Evolutionary conservation across 768 basidiomycete genomes (phyloP).

Genomic region (Hypholoma fasciculare): DNA sequence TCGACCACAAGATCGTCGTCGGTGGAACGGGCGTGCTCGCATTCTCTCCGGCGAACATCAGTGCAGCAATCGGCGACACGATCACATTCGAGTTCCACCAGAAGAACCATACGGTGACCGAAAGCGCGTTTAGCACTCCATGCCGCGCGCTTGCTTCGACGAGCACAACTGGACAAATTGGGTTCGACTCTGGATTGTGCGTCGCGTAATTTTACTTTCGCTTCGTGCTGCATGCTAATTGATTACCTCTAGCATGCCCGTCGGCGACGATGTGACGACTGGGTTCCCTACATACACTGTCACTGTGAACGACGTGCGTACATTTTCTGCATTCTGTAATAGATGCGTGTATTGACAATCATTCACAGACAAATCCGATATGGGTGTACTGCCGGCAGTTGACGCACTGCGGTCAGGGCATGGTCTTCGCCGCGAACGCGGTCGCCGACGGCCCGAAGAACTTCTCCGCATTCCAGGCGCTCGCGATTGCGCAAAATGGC

Average conservation of each 20-base stretch:
- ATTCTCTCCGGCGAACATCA: constrained; percentile 46
- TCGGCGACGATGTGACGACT: constrained; percentile 35
- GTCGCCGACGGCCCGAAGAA: constrained; percentile 48
- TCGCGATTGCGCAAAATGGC: constrained; percentile 45
- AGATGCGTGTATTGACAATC: too few species aligned
- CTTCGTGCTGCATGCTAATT: neutral
- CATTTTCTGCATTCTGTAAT: too few species aligned
- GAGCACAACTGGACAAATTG: constrained; percentile 40
- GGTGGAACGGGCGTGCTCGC: constrained; percentile 37
- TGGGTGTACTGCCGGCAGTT: constrained; percentile 56
- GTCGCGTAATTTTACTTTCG: constrained; percentile 7
- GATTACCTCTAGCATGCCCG: constrained; percentile 41
- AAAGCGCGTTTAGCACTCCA: constrained; percentile 40
- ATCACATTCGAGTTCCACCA: constrained; percentile 48
- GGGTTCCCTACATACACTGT: constrained; percentile 54
- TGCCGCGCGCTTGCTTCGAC: constrained; percentile 42
- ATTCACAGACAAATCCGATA: constrained; percentile 45
- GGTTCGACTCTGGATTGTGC: constrained; percentile 51
- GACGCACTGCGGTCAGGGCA: constrained; percentile 54
- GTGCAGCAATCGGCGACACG: constrained; percentile 47
- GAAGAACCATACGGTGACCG: constrained; percentile 51
- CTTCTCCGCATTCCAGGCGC: constrained; percentile 51
- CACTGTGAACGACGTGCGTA: constrained; percentile 51
- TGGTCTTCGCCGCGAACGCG: constrained; percentile 63
- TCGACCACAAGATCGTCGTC: constrained; percentile 40